phyloP scores from a whole-genome alignment of 495 filamentous ascomycete species.

The Penicillium psychrofluorescens region DNA sequence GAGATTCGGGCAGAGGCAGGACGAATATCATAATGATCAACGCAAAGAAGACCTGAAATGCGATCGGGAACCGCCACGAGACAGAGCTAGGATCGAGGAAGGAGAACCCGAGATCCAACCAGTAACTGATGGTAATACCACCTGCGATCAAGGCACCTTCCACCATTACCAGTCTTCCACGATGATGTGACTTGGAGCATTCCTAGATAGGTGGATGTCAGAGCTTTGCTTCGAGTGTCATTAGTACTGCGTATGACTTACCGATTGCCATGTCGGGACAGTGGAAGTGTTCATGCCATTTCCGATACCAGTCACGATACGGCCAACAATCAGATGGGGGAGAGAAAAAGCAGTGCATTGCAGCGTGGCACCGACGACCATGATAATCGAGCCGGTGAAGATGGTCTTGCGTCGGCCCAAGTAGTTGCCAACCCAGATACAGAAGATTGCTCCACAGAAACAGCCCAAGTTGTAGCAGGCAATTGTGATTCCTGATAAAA shows the following conservation, averaged over 20 bases:
- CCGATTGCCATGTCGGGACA: conserved; percentile 16
- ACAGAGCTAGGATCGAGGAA: conserved; percentile 22
- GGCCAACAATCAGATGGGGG: conserved; percentile 54
- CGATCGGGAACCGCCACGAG: conserved; percentile 30
- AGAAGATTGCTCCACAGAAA: conserved; percentile 60
- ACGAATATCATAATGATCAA: conserved; percentile 25
- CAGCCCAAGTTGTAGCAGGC: conserved; percentile 66
- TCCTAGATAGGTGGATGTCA: conserved; percentile 7
- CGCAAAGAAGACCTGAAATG: conserved; percentile 30
- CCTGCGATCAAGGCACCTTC: conserved; percentile 28
- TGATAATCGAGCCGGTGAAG: conserved; percentile 61
- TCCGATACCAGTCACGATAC: conserved; percentile 61
- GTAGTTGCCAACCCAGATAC: conserved; percentile 62
- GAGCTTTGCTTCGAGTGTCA: too few relatives aligned
- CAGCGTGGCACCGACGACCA: conserved; percentile 61
- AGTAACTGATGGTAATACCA: conserved; percentile 41
- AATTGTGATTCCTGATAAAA: conserved; percentile 43
- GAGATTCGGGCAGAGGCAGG: conserved; percentile 30
- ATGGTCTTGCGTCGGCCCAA: conserved; percentile 66
- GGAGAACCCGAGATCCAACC: conserved; percentile 43
- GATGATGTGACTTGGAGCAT: conserved; percentile 24
- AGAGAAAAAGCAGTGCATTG: conserved; percentile 54
- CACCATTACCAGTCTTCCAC: conserved; percentile 22
- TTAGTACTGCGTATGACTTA: neutral
- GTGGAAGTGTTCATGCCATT: conserved; percentile 50